phyloP scores from a whole-genome alignment of 768 basidiomycete species.

The Hydnomerulius pinastri region DNA sequence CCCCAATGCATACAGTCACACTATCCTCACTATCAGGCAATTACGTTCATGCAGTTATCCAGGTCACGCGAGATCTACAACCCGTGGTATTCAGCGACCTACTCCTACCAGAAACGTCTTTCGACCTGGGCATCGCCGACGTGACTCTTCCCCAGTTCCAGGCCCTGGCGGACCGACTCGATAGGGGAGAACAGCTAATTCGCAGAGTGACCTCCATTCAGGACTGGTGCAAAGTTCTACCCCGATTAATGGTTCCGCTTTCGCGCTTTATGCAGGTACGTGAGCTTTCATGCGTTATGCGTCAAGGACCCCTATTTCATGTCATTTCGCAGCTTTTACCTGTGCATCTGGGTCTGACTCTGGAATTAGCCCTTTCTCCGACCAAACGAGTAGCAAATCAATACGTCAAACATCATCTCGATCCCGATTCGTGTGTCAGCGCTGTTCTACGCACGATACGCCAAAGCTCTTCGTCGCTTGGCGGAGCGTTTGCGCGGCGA shows the following conservation, averaged over 20 bases:
- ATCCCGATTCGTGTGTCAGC: slow-evolving; percentile 84
- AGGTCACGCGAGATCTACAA: slow-evolving; percentile 90
- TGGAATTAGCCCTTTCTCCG: slow-evolving; percentile 78
- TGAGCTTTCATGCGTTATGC: slow-evolving; percentile 3
- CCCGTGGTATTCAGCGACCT: slow-evolving; percentile 84
- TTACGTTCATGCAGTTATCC: slow-evolving; percentile 83
- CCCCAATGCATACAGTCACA: slow-evolving; percentile 62
- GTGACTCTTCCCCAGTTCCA: slow-evolving; percentile 83
- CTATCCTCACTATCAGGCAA: slow-evolving; percentile 90
- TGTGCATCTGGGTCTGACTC: slow-evolving; percentile 65
- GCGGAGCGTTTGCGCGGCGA: slow-evolving; percentile 57
- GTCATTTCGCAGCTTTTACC: slow-evolving; percentile 52
- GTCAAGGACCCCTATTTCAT: slow-evolving; percentile 7
- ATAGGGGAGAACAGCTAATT: slow-evolving; percentile 42
- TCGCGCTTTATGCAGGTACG: slow-evolving; percentile 74
- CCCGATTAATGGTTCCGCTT: slow-evolving; percentile 68
- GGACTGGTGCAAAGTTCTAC: slow-evolving; percentile 50
- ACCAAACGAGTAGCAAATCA: slow-evolving; percentile 44
- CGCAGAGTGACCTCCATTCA: slow-evolving; percentile 30
- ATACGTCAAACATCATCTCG: slow-evolving; percentile 53
- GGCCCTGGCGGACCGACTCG: slow-evolving; percentile 54
- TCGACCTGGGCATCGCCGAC: slow-evolving; percentile 82
- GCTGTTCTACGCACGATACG: slow-evolving; percentile 83
- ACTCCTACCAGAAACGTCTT: slow-evolving; percentile 68
- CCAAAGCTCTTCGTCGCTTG: slow-evolving; percentile 55